These are phyloP conservation scores for Heliosperma pusillum DNA, from an alignment of 148 eudicot genomes.

Conservation along the genomic window DNA sequence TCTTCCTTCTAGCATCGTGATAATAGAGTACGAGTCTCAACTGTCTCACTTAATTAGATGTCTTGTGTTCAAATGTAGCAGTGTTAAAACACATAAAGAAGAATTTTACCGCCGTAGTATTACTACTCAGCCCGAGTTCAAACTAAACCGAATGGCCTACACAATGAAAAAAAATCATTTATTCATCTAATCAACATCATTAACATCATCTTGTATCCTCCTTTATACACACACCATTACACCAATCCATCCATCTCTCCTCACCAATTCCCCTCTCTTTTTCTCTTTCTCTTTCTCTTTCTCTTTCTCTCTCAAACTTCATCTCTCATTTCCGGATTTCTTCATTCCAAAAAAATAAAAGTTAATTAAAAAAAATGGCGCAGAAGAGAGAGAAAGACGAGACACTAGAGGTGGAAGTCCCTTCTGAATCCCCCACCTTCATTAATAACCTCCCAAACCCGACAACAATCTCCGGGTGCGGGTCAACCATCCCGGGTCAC, in stretches of 20 bases:
- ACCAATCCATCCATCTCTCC: neutral
- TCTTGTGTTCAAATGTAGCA: too few relatives aligned
- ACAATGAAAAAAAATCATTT: too few relatives aligned
- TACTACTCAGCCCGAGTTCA: too few relatives aligned
- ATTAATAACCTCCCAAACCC: neutral
- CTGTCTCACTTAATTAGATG: too few relatives aligned
- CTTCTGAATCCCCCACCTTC: neutral
- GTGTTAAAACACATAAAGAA: too few relatives aligned
- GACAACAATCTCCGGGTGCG: neutral
- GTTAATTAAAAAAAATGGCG: neutral
- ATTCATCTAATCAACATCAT: too few relatives aligned
- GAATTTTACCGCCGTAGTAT: too few relatives aligned
- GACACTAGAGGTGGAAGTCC: conserved; percentile 3
- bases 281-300: neutral
- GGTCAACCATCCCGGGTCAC: neutral
- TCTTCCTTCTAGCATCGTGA: too few relatives aligned
- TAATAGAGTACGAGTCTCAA: too few relatives aligned
- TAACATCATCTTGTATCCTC: neutral
- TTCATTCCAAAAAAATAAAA: neutral
- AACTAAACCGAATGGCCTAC: too few relatives aligned
- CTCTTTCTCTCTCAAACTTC: neutral
- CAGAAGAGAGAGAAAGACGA: conserved; percentile 6
- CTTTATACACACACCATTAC: neutral
- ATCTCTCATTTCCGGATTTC: neutral
- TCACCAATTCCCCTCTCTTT: neutral